Evolutionary conservation across 768 basidiomycete species (phyloP).

Genomic region (Phaeotremella skinneri): DNA sequence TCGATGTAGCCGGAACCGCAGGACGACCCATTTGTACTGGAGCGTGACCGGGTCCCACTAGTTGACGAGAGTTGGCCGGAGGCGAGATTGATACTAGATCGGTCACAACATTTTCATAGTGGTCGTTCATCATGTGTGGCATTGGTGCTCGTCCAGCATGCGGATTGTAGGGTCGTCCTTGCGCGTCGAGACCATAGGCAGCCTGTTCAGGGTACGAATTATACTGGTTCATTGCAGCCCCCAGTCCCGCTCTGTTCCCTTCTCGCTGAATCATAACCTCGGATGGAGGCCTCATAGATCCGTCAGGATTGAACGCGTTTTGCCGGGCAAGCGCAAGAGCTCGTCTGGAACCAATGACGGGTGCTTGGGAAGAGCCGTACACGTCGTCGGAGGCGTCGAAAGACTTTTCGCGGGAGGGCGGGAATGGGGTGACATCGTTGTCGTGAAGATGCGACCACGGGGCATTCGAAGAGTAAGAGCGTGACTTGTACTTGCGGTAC

Average conservation of each 20-base stretch:
- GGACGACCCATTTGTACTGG: slow-evolving; percentile 40
- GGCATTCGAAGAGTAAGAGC: slow-evolving; percentile 26
- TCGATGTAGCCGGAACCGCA: slow-evolving; percentile 22
- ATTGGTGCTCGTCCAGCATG: slow-evolving; percentile 35
- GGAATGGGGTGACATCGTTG: slow-evolving; percentile 40
- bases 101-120: slow-evolving; percentile 16
- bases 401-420: slow-evolving; percentile 21
- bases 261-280: slow-evolving; percentile 23
- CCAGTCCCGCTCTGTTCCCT: slow-evolving; percentile 37
- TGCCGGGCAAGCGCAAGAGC: slow-evolving; percentile 35
- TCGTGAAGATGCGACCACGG: slow-evolving; percentile 42
- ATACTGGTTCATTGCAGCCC: slow-evolving; percentile 20
- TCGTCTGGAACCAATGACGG: slow-evolving; percentile 43
- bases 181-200: slow-evolving; percentile 34
- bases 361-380: slow-evolving; percentile 32
- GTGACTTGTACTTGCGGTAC: slow-evolving; percentile 38
- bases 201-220: slow-evolving; percentile 11
- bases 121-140: slow-evolving; percentile 17
- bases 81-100: slow-evolving; percentile 9
- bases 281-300: slow-evolving; percentile 25
- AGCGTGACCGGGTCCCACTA: slow-evolving; percentile 23
- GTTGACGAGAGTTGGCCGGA: slow-evolving; percentile 22
- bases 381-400: slow-evolving; percentile 25
- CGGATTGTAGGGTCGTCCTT: slow-evolving; percentile 39
- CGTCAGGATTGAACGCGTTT: slow-evolving; percentile 29